A percentile compares a stretch with the other conserved stretches of the same genome.
Conservation (phyloP, 2,329 filamentous ascomycete genomes). For the Pseudogymnoascus sp. region DNA sequence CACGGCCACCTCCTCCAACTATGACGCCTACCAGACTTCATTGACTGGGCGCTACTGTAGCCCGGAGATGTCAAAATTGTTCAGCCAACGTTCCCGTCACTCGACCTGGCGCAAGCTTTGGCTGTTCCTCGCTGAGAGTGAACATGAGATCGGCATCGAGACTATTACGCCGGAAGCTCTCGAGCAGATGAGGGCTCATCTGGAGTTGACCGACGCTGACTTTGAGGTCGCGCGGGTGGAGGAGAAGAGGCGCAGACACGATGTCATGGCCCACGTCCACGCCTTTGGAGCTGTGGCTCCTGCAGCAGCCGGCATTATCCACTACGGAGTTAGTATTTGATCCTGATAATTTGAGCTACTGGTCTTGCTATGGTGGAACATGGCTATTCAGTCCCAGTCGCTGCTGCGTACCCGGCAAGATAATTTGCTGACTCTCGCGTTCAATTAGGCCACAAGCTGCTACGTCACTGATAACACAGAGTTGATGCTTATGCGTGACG, state of each 20-base stretch:
- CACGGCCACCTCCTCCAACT: slow-evolving; percentile 21
- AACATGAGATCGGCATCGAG: slow-evolving; percentile 71
- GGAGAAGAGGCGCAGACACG: slow-evolving; percentile 64
- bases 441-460: slow-evolving; percentile 34
- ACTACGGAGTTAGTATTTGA: slow-evolving; percentile 45
- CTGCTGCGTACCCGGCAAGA: not conserved
- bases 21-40: slow-evolving; percentile 57
- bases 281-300: slow-evolving; percentile 68
- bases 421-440: slow-evolving; percentile 13
- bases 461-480: slow-evolving; percentile 70
- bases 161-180: slow-evolving; percentile 65
- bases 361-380: slow-evolving; percentile 16
- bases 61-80: slow-evolving; percentile 68
- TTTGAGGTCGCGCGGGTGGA: slow-evolving; percentile 69
- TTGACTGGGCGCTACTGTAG: slow-evolving; percentile 67
- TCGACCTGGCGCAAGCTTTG: slow-evolving; percentile 79
- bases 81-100: slow-evolving; percentile 66
- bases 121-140: slow-evolving; percentile 73
- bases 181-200: slow-evolving; percentile 64
- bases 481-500: slow-evolving; percentile 68
- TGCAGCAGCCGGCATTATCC: slow-evolving; percentile 74
- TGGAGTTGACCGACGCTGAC: slow-evolving; percentile 68
- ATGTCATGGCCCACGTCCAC: slow-evolving; percentile 60
- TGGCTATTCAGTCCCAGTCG: slow-evolving; percentile 21
- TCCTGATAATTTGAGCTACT: slow-evolving; percentile 42